Base-by-base conservation (phyloP, 2,329 filamentous ascomycete genomes). In the Ophioceras dolichostomum region DNA sequence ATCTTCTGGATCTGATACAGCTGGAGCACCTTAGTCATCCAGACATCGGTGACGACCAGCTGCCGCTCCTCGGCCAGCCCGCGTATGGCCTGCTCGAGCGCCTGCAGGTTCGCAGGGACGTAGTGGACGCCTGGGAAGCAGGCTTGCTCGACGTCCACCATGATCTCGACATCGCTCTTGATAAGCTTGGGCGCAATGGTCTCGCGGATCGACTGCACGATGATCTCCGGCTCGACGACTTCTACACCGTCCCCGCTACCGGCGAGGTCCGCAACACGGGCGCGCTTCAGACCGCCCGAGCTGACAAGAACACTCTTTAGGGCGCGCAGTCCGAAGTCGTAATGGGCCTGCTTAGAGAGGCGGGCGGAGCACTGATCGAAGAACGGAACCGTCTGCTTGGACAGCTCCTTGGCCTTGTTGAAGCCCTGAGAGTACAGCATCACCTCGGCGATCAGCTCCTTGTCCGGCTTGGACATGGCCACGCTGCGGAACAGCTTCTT, bases 361-460 rank as follows among this genome's bases (percentile, higher is more conserved):
- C 71, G 73, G 18, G 66, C 70, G 7, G 84, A 68, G 56, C 93
- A 98, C 52, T 83, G 79, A 54, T 98, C 91, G 61, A 99, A 98
- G 70, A 99, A 98, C 0, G 91, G 93, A 18, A 99, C 91, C 1
- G 89, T 93, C 50, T 96, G 87, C 55, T 89, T 91, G 2, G 91
- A 94, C 5, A 99, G 69, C 41, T 80, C 68, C 62, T 96, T 98
- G 26, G 91, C 91, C 58, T 94, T 86, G 51, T 85, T 93, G 69
- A 99, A 99, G 53, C 91, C 91, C 59, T 99, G 91, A 1, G 93
- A 98, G 70, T 95, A 99, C 26, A 99, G 76, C 93, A 98, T 99
- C 51, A 99, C 91, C 65, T 99, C 91, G 26, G 91, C 87, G 61
- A 99, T 99, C 40, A 98, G 81, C 60, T 98, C 93, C 61, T 98